Evolutionary conservation across 495 filamentous ascomycete species (phyloP).

Genomic region (Daldinia concentrica): DNA sequence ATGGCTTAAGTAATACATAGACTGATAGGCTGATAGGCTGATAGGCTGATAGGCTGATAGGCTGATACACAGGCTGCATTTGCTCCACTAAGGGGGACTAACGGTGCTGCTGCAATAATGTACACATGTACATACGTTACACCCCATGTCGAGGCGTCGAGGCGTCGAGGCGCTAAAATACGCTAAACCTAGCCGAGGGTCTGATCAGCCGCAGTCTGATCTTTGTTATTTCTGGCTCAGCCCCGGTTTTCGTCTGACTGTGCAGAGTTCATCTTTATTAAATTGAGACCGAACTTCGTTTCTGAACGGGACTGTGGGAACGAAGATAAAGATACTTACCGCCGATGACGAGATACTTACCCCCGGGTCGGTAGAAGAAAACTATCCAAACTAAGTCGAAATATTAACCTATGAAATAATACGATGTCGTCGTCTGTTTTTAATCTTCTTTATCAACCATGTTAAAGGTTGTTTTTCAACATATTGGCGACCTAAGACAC

Average conservation of each 20-base stretch:
- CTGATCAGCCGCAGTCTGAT: conserved; percentile 37
- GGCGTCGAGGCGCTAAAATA: conserved; percentile 1
- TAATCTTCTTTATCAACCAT: neutral
- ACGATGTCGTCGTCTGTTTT: neutral
- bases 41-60: too few relatives aligned
- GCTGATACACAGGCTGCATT: too few relatives aligned
- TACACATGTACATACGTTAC: neutral
- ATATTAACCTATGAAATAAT: neutral
- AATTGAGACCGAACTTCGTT: conserved; percentile 22
- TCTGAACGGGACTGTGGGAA: neutral
- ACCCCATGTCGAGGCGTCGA: neutral
- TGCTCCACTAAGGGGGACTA: neutral
- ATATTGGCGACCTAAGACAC: neutral
- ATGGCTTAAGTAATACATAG: conserved; percentile 31
- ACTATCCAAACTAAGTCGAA: neutral
- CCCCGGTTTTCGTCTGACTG: conserved; percentile 35
- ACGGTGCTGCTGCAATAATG: neutral
- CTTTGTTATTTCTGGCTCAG: conserved; percentile 31
- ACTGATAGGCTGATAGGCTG: too few relatives aligned
- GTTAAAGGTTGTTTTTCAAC: neutral
- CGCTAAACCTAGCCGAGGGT: conserved; percentile 24
- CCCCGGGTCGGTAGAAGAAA: neutral
- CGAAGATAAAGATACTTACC: neutral
- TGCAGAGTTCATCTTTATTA: conserved; percentile 21
- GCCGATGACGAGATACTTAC: neutral